Percentiles rank a stretch among this genome's conserved stretches.
Conservation (phyloP, 1,284 basidiomycete species). For the Stereum hirsutum region DNA sequence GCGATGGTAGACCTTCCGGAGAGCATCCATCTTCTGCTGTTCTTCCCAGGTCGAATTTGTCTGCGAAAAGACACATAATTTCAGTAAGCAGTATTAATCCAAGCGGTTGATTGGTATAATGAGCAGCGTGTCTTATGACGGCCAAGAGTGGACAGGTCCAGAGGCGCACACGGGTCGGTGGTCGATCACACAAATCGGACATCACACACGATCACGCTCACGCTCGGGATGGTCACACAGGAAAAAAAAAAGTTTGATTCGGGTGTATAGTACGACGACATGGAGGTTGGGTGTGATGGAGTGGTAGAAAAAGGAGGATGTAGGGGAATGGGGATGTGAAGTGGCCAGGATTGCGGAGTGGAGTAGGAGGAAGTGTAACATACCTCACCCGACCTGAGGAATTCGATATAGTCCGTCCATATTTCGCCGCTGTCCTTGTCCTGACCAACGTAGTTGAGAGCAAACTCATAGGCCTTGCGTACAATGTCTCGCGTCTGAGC, state of each 20-base stretch:
- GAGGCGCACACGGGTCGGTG: no score
- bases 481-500: conserved; percentile 64
- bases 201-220: conserved; percentile 12
- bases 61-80: no score
- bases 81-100: conserved; percentile 3
- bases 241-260: conserved; percentile 8
- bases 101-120: no score
- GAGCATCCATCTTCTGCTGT: conserved; percentile 90
- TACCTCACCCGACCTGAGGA: conserved; percentile 76
- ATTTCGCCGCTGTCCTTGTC: conserved; percentile 72
- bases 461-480: conserved; percentile 90
- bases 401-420: conserved; percentile 76
- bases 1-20: conserved; percentile 89
- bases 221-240: conserved; percentile 4
- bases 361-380: conserved; percentile 15
- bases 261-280: no score
- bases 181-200: neutral
- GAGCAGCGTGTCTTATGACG: no score
- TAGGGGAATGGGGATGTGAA: no score
- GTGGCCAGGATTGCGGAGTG: conserved; percentile 3
- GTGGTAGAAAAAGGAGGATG: conserved; percentile 10
- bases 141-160: no score
- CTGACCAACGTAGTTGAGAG: conserved; percentile 84
- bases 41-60: conserved; percentile 86
- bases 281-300: no score